These are phyloP conservation scores for Ogataea glucozyma DNA, from an alignment of 805 yeast species.

Conservation along the genomic window DNA sequence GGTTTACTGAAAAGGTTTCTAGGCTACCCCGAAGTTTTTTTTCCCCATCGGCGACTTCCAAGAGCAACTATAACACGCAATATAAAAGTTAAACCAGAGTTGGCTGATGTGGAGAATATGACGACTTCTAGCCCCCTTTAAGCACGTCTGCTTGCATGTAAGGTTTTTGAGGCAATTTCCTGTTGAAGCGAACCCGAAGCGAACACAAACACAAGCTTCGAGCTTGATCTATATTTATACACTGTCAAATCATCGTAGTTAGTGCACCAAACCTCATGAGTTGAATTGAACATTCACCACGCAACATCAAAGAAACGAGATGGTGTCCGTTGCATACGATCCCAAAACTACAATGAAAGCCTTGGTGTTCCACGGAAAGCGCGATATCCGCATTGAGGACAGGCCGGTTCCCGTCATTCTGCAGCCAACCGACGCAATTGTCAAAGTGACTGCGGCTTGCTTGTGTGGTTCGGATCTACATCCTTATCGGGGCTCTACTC, in stretches of 20 bases:
- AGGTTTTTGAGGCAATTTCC: too few relatives aligned
- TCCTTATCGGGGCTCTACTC: constrained; percentile 52
- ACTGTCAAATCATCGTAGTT: not conserved
- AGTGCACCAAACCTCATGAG: not conserved
- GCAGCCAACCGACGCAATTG: constrained; percentile 43
- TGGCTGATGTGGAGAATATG: too few relatives aligned
- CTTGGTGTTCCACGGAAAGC: constrained; percentile 48
- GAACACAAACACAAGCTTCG: too few relatives aligned
- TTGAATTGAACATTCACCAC: not conserved
- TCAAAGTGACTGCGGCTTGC: constrained; percentile 49
- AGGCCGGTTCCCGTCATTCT: constrained; percentile 43
- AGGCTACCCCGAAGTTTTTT: too few relatives aligned
- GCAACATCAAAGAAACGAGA: not conserved
- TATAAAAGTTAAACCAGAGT: too few relatives aligned
- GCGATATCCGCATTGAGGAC: constrained; percentile 39
- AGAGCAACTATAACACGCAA: too few relatives aligned
- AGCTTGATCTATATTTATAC: not conserved
- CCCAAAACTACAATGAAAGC: constrained; percentile 44
- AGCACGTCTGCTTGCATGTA: too few relatives aligned
- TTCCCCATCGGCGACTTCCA: constrained; percentile 4
- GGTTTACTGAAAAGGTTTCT: too few relatives aligned
- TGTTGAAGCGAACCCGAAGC: too few relatives aligned
- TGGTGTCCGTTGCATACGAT: constrained; percentile 11
- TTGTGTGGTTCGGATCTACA: constrained; percentile 59
- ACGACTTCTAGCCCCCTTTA: too few relatives aligned